Conservation (phyloP, 371 early-diverging fungal genomes). For the Apophysomyces sp. region DNA sequence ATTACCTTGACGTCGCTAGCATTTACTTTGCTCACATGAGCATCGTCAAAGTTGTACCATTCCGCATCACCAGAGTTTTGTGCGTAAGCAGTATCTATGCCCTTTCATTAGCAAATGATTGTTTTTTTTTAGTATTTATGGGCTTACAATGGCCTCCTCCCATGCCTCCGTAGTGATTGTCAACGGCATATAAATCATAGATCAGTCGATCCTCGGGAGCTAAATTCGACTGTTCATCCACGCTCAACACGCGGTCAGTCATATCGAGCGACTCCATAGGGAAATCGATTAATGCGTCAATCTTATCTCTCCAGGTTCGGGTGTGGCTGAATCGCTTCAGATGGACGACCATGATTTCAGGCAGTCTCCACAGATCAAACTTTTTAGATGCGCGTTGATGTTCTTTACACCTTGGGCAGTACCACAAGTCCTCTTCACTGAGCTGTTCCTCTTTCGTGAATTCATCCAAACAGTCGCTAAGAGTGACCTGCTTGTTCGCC, state of each 20-base stretch:
- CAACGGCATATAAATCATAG: slow-evolving; percentile 88
- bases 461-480: slow-evolving; percentile 61
- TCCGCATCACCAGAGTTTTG: slow-evolving; percentile 65
- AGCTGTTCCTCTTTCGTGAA: slow-evolving; percentile 62
- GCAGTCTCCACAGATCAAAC: slow-evolving; percentile 56
- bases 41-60: slow-evolving; percentile 94
- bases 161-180: slow-evolving; percentile 90
- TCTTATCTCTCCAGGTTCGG: slow-evolving; percentile 58
- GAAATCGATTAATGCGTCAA: slow-evolving; percentile 65
- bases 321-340: slow-evolving; percentile 68
- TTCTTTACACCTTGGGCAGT: slow-evolving; percentile 62
- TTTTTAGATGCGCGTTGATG: slow-evolving; percentile 55
- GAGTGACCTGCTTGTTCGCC: slow-evolving; percentile 12
- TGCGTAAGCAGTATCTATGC: slow-evolving; percentile 85
- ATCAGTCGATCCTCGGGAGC: slow-evolving; percentile 36
- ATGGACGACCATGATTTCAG: slow-evolving; percentile 59
- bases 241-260: slow-evolving; percentile 25
- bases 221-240: slow-evolving; percentile 12
- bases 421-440: slow-evolving; percentile 65
- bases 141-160: slow-evolving; percentile 92
- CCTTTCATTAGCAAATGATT: not conserved
- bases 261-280: slow-evolving; percentile 47
- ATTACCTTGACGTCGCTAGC: slow-evolving; percentile 56
- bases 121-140: not conserved
- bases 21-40: slow-evolving; percentile 65